Percentiles rank a stretch among this genome's conserved stretches.
Evolutionary conservation across 2,329 filamentous ascomycete species (phyloP).

Genomic region (Diaporthe batatas): DNA sequence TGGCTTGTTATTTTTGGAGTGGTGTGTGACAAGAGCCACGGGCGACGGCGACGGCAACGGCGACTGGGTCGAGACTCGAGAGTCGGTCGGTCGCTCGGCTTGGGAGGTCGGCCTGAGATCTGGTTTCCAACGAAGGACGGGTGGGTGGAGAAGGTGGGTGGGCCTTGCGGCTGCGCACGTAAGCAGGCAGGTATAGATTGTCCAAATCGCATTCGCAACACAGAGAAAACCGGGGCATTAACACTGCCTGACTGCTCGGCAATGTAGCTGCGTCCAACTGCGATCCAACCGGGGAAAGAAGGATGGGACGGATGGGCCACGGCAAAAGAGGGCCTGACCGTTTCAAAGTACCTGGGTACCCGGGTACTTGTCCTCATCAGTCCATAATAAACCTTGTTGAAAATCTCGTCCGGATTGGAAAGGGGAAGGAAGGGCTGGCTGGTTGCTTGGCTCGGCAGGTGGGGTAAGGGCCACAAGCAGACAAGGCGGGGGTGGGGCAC

Average conservation of each 20-base stretch:
- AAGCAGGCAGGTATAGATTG: background rate
- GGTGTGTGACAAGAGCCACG: slow-evolving; percentile 10
- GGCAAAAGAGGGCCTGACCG: slow-evolving; percentile 10
- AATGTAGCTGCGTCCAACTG: too few species aligned
- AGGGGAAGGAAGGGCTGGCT: background rate
- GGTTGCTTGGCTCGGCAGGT: background rate
- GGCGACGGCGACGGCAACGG: background rate
- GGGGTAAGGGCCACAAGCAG: background rate
- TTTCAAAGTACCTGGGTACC: slow-evolving; percentile 24
- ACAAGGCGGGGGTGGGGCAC: slow-evolving; percentile 19
- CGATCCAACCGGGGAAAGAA: background rate
- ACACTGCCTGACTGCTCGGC: background rate
- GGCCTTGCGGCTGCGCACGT: slow-evolving; percentile 24
- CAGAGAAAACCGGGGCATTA: background rate
- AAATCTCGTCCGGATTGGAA: background rate
- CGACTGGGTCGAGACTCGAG: background rate
- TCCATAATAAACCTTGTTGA: background rate
- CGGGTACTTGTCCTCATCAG: background rate
- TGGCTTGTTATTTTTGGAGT: background rate
- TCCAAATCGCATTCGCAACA: background rate
- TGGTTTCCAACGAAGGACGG: slow-evolving; percentile 9
- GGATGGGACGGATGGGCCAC: background rate
- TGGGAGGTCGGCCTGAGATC: slow-evolving; percentile 25
- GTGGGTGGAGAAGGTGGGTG: slow-evolving; percentile 7
- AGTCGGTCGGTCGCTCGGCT: background rate